phyloP scores from a whole-genome alignment of 2,329 filamentous ascomycete genomes.

The Neofusicoccum sp. region DNA sequence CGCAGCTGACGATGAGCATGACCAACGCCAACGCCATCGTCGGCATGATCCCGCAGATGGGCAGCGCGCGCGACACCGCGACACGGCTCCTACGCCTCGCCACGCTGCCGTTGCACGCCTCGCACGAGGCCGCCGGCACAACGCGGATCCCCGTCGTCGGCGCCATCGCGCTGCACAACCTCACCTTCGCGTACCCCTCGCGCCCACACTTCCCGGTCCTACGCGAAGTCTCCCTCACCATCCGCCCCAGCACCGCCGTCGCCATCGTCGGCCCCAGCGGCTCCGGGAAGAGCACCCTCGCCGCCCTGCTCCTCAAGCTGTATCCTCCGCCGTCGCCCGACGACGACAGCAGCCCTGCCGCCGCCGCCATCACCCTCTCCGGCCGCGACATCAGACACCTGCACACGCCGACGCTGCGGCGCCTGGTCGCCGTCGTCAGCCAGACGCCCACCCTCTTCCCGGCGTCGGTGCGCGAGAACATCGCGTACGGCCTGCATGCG shows the following conservation, averaged over 20 bases:
- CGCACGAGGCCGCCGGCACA: conserved; percentile 58
- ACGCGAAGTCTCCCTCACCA: conserved; percentile 61
- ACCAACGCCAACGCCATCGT: conserved; percentile 69
- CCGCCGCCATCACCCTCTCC: conserved; percentile 56
- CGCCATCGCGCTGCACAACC: conserved; percentile 58
- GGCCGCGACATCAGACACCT: conserved; percentile 57
- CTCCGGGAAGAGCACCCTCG: conserved; percentile 86
- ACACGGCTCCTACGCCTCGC: conserved; percentile 69
- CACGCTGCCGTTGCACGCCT: conserved; percentile 53
- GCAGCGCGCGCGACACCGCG: conserved; percentile 69
- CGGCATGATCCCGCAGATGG: conserved; percentile 76
- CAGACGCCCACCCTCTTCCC: conserved; percentile 77
- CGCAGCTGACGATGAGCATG: conserved; percentile 80
- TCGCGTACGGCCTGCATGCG: conserved; percentile 69
- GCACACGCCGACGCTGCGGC: conserved; percentile 60
- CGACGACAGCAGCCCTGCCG: conserved; percentile 12
- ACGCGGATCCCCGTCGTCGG: conserved; percentile 44
- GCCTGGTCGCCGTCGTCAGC: conserved; percentile 64
- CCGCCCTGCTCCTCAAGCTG: conserved; percentile 70
- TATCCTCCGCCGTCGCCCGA: conserved; percentile 47
- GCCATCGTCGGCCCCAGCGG: conserved; percentile 83
- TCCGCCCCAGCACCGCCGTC: conserved; percentile 63
- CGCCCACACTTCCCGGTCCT: conserved; percentile 56
- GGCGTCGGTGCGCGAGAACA: conserved; percentile 73
- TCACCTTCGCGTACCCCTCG: conserved; percentile 72